phyloP scores from a whole-genome alignment of 2,329 filamentous ascomycete genomes.

The Ophiostoma ulmi region DNA sequence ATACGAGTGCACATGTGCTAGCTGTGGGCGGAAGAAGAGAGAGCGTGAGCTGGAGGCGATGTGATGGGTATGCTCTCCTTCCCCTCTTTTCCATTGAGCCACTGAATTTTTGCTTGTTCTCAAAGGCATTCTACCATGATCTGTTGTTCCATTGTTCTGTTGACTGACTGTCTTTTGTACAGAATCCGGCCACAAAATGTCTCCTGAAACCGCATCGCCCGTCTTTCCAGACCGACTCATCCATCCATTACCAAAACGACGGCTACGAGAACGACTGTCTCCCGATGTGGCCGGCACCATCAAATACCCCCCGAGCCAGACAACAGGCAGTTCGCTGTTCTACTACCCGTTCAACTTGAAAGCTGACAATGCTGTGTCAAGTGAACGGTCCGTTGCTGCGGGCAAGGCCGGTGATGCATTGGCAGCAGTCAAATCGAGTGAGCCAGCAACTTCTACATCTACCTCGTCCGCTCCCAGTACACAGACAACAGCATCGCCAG shows the following conservation, averaged over 20 bases:
- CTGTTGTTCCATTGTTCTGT: neutral
- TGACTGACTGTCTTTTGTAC: neutral
- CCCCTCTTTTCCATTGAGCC: conserved; percentile 9
- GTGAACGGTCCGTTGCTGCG: conserved; percentile 39
- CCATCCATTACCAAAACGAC: conserved; percentile 82
- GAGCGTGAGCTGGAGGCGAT: conserved; percentile 22
- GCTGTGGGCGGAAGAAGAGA: conserved; percentile 16
- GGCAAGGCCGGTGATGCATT: conserved; percentile 3
- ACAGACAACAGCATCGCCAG: neutral
- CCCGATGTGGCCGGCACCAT: conserved; percentile 79
- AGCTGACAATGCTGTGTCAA: conserved; percentile 38
- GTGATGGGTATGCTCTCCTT: conserved; percentile 25
- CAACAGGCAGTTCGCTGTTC: conserved; percentile 68
- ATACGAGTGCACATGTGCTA: conserved; percentile 21
- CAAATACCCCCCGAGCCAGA: conserved; percentile 71
- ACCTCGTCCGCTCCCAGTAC: neutral
- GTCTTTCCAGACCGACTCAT: conserved; percentile 88
- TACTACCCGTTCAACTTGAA: conserved; percentile 61
- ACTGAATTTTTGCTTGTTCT: conserved; percentile 13
- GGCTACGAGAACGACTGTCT: conserved; percentile 80
- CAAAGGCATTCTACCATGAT: neutral
- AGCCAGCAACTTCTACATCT: neutral
- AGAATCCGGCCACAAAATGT: conserved; percentile 53
- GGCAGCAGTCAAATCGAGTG: neutral
- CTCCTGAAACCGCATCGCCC: conserved; percentile 70